These are phyloP conservation scores for Pouteria glomerata DNA, from an alignment of 148 eudicot species.

Conservation along the genomic window DNA sequence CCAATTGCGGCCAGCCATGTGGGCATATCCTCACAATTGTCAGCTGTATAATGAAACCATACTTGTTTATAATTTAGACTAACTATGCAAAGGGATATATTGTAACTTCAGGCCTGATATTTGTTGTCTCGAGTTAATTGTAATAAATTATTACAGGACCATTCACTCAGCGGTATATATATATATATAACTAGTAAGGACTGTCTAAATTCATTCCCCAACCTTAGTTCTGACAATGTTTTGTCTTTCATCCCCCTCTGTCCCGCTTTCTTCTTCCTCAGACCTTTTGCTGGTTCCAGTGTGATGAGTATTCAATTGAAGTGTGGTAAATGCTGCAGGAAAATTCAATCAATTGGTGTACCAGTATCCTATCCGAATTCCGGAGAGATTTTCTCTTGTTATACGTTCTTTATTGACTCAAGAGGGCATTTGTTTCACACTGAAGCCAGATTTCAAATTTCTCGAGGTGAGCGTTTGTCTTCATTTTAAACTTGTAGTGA, in stretches of 20 bases:
- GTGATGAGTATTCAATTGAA: neutral
- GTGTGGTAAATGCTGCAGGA: conserved; percentile 41
- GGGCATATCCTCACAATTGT: too few relatives aligned
- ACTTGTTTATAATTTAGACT: neutral
- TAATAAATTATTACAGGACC: too few relatives aligned
- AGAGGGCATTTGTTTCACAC: conserved; percentile 94
- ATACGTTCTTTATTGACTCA: conserved; percentile 96
- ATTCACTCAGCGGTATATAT: too few relatives aligned
- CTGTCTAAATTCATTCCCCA: neutral
- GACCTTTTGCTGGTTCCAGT: neutral
- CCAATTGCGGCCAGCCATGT: neutral
- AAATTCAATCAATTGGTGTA: conserved; percentile 97
- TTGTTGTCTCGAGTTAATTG: too few relatives aligned
- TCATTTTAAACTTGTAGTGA: neutral
- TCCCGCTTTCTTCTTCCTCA: neutral
- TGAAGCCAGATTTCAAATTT: conserved; percentile 90
- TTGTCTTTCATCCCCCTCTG: too few relatives aligned
- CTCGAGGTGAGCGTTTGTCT: conserved; percentile 60
- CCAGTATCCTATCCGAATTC: conserved; percentile 94
- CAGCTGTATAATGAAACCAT: too few relatives aligned
- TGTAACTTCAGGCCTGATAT: neutral
- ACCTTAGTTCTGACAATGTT: neutral
- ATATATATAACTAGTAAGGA: too few relatives aligned
- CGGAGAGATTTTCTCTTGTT: conserved; percentile 97
- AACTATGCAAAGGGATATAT: neutral